Percentiles rank a stretch among this genome's conserved stretches.
These are phyloP conservation scores for Fistulifera pelliculosa DNA, from an alignment of 108 stramenopile genomes.

Conservation along the genomic window DNA sequence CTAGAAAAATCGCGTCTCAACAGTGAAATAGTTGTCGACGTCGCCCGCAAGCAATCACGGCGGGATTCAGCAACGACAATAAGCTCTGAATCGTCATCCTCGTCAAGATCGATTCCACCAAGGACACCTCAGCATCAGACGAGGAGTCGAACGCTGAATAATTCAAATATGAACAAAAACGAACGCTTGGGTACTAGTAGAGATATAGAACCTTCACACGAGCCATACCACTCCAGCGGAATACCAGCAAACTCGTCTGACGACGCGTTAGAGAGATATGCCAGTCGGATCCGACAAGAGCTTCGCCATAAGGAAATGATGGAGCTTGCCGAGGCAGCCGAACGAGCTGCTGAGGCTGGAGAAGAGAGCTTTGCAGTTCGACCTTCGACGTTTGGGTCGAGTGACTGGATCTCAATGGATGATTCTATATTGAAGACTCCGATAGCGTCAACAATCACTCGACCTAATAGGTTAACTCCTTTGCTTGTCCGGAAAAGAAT, in stretches of 20 bases:
- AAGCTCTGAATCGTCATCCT: no score
- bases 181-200: no score
- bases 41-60: no score
- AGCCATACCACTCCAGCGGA: no score
- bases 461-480: background rate
- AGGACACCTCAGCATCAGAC: no score
- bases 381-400: conserved; percentile 25
- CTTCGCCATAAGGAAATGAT: conserved; percentile 22
- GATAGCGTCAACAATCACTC: background rate
- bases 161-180: no score
- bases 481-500: background rate
- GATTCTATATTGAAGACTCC: conserved; percentile 4
- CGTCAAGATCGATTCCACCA: no score
- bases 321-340: conserved; percentile 28
- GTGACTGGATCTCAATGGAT: background rate
- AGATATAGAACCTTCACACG: no score
- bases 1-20: no score
- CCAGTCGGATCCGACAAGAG: conserved; percentile 20
- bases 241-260: conserved; percentile 4
- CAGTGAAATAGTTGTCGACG: no score
- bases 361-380: conserved; percentile 18
- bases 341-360: conserved; percentile 32
- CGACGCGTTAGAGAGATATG: conserved; percentile 18
- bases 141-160: no score
- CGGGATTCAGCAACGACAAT: no score